Evolutionary conservation across 345 rosid species (phyloP), one percentile per base, ranked within the genome.

Genomic region (Camelina neglecta): DNA sequence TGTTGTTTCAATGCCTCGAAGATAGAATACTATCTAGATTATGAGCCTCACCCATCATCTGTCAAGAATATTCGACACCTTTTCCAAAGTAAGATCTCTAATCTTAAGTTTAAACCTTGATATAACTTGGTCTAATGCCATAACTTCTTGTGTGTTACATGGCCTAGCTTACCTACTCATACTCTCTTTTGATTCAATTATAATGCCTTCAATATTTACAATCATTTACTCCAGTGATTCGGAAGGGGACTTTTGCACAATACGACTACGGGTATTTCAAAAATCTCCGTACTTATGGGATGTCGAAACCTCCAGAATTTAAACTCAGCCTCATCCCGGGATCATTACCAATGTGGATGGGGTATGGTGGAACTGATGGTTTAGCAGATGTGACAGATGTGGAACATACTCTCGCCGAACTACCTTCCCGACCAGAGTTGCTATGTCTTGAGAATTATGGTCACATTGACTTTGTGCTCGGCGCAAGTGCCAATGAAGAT

Each of bases 21-120:
- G 26, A 85, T 86, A 53, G 88, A 89, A 47, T 81, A 80, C 79
- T 90, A 89, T 78, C 81, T 94, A 55, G 86, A 86, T 20, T 90
- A 86, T 57, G 97, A 92, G 71, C 98, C 98, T 74, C 96, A 94
- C 60, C 93, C 98, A 23, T 86, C 97, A 48, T 94, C 98, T 26
- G 77, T 85, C 1, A 94, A 92, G 85, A 94, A 94, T 76, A 33
- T 94, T 56, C 89, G 88, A 60, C 98, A 94, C 84, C 93, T 92
- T 80, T 94, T 90, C 81, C 93, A 94, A 83, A 92, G 97, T 92
- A 85, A 69, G 86, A 60, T 74, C 65, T 65, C 70, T 62, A 6
- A 18, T 61, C 50, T 13, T 33, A 26, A 24, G 26, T 24, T 24
- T 2, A 15, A n/a, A 11, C 9, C 21, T 24, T 23, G 41, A 62